These are phyloP conservation scores for Penstemon davidsonii DNA, from an alignment of 257 asterid species.

Conservation along the genomic window DNA sequence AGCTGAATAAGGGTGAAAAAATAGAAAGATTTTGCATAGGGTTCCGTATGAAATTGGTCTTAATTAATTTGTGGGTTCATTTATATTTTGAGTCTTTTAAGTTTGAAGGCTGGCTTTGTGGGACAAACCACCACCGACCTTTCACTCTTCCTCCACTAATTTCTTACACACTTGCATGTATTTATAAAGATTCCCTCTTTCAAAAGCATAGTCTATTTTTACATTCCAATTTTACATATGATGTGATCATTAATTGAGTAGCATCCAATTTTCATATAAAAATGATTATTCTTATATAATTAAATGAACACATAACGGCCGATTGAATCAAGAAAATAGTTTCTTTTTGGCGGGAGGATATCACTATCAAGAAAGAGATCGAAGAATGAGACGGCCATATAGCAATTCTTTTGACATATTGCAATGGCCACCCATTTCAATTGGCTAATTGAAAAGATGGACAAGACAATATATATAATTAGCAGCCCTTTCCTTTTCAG, in stretches of 20 bases:
- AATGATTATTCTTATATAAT: background rate
- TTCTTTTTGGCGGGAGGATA: slow-evolving; percentile 59
- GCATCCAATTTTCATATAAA: background rate
- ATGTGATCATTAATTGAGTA: background rate
- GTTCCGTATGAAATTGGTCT: slow-evolving; percentile 47
- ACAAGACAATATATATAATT: slow-evolving; percentile 23
- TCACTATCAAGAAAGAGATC: slow-evolving; percentile 35
- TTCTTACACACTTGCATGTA: slow-evolving; percentile 27
- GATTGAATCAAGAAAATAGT: slow-evolving; percentile 9
- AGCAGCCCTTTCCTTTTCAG: slow-evolving; percentile 18
- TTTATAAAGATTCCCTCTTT: slow-evolving; percentile 40
- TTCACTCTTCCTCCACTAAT: slow-evolving; percentile 31
- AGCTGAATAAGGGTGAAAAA: slow-evolving; percentile 24
- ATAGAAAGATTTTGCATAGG: slow-evolving; percentile 55
- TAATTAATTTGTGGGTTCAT: slow-evolving; percentile 26
- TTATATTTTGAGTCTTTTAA: slow-evolving; percentile 24
- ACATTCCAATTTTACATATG: slow-evolving; percentile 4
- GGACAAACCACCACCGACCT: slow-evolving; percentile 76
- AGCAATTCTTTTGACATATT: slow-evolving; percentile 27
- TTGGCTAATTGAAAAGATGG: slow-evolving; percentile 26
- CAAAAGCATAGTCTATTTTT: slow-evolving; percentile 19
- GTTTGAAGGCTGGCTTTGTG: slow-evolving; percentile 67
- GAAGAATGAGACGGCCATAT: slow-evolving; percentile 40
- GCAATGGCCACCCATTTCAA: slow-evolving; percentile 37
- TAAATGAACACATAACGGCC: background rate